Conservation (phyloP, 495 filamentous ascomycete species). For the Penicillium silybi region DNA sequence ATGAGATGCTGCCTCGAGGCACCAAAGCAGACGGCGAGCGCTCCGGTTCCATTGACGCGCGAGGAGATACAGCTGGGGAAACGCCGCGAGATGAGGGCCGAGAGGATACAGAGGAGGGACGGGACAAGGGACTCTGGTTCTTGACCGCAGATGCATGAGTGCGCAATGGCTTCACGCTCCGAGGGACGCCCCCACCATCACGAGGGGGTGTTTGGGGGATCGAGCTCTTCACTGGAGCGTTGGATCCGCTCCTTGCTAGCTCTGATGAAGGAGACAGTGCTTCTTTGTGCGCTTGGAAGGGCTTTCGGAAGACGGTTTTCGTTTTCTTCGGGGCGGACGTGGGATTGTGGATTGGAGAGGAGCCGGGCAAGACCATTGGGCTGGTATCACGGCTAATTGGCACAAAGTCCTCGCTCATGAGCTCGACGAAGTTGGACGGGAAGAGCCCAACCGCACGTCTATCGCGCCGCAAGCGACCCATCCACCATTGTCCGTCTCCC, state of each 20-base stretch:
- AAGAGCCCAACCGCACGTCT: constrained; percentile 85
- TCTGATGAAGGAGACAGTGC: constrained; percentile 44
- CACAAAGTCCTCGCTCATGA: constrained; percentile 78
- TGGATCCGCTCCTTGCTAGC: constrained; percentile 25
- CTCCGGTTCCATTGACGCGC: constrained; percentile 23
- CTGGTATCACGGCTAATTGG: constrained; percentile 75
- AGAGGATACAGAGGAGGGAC: constrained; percentile 28
- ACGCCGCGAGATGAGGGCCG: constrained; percentile 26
- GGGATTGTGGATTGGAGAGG: constrained; percentile 42
- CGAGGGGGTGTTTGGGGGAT: constrained; percentile 48
- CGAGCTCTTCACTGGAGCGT: constrained; percentile 33
- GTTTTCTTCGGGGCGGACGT: constrained; percentile 48
- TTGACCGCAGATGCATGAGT: constrained; percentile 39
- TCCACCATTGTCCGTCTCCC: constrained; percentile 98
- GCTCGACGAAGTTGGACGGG: constrained; percentile 94
- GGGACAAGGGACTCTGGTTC: constrained; percentile 32
- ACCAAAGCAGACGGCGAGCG: constrained; percentile 30
- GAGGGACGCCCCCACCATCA: constrained; percentile 34
- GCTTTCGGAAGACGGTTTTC: constrained; percentile 48
- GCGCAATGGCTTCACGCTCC: constrained; percentile 35
- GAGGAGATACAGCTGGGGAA: constrained; percentile 27
- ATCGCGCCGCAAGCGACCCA: constrained; percentile 82
- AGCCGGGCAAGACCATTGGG: constrained; percentile 49
- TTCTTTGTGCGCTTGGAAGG: constrained; percentile 53
- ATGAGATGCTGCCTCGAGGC: constrained; percentile 22